phyloP scores from a whole-genome alignment of 352 stramenopile species.

The Sclerospora graminicola region DNA sequence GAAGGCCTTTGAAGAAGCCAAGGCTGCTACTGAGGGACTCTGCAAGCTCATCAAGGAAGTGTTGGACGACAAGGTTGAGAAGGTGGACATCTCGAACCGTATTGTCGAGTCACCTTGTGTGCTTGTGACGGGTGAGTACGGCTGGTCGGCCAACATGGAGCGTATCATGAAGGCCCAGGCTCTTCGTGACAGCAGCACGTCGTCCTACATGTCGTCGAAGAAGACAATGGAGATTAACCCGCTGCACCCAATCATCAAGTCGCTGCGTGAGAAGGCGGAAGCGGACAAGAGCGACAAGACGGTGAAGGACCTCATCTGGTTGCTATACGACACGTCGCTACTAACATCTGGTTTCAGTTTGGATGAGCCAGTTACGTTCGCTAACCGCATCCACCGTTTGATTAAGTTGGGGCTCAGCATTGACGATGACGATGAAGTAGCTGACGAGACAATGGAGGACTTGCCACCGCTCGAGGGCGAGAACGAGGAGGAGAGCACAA shows the following conservation, averaged over 20 bases:
- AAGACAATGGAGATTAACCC: constrained; percentile 99
- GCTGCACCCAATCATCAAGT: constrained; percentile 97
- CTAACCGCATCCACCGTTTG: constrained; percentile 97
- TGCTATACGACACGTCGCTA: constrained; percentile 99
- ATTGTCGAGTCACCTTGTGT: constrained; percentile 98
- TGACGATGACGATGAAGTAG: constrained; percentile 95
- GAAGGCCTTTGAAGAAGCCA: constrained; percentile 98
- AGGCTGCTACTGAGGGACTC: constrained; percentile 93
- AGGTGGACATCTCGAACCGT: constrained; percentile 98
- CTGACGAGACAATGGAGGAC: constrained; percentile 93
- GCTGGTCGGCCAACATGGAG: constrained; percentile 99
- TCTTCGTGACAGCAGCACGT: constrained; percentile 94
- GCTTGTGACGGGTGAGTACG: constrained; percentile 99
- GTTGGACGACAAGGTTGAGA: constrained; percentile 99
- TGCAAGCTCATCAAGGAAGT: constrained; percentile 99
- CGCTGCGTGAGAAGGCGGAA: constrained; percentile 96
- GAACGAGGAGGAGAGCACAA: constrained; percentile 93
- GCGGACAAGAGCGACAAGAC: constrained; percentile 99
- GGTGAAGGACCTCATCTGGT: constrained; percentile 99
- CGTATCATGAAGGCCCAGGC: constrained; percentile 99
- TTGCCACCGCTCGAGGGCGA: constrained; percentile 95
- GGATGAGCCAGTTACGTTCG: constrained; percentile 98
- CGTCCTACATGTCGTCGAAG: constrained; percentile 98
- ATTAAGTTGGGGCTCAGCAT: constrained; percentile 99
- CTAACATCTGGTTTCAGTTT: constrained; percentile 98